Percentiles rank a stretch among this genome's conserved stretches.
Evolutionary conservation across 2,329 filamentous ascomycete species (phyloP).

Genomic region (Epichloe typhina): DNA sequence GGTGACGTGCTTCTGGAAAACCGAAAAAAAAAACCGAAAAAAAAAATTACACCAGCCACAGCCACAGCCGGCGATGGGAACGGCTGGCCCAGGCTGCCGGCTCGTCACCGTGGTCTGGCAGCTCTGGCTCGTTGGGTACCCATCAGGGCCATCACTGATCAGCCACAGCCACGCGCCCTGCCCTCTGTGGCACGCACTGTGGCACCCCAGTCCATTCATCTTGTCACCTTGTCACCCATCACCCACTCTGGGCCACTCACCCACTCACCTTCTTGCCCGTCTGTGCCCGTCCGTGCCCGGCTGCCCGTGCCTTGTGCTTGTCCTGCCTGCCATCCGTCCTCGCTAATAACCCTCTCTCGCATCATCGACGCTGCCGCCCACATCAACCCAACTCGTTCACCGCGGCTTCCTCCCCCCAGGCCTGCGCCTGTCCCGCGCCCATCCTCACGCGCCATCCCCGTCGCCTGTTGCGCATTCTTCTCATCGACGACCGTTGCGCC

Average conservation of each 20-base stretch:
- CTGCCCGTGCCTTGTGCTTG: neutral
- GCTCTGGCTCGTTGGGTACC: too few relatives aligned
- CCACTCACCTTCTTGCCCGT: neutral
- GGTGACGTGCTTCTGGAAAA: too few relatives aligned
- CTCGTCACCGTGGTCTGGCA: too few relatives aligned
- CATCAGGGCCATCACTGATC: too few relatives aligned
- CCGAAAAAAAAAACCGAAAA: too few relatives aligned
- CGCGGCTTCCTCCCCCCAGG: neutral
- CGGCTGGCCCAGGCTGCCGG: too few relatives aligned
- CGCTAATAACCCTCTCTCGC: constrained; percentile 1
- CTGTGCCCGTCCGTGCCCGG: neutral
- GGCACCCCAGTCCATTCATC: too few relatives aligned
- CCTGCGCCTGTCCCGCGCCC: neutral
- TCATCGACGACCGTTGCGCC: neutral
- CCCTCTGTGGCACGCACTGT: neutral
- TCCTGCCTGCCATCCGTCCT: neutral
- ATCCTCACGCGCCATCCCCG: constrained; percentile 1
- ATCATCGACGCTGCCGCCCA: neutral
- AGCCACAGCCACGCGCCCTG: too few relatives aligned
- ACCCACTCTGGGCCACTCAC: too few relatives aligned
- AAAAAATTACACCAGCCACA: too few relatives aligned
- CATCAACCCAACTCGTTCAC: constrained; percentile 1
- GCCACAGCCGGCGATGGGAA: too few relatives aligned
- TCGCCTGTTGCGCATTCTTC: neutral
- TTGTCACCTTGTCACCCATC: too few relatives aligned